Evolutionary conservation across 306 rosid genomes (phyloP), one percentile per base, ranked within the genome.

Genomic region (Quercus parvula): DNA sequence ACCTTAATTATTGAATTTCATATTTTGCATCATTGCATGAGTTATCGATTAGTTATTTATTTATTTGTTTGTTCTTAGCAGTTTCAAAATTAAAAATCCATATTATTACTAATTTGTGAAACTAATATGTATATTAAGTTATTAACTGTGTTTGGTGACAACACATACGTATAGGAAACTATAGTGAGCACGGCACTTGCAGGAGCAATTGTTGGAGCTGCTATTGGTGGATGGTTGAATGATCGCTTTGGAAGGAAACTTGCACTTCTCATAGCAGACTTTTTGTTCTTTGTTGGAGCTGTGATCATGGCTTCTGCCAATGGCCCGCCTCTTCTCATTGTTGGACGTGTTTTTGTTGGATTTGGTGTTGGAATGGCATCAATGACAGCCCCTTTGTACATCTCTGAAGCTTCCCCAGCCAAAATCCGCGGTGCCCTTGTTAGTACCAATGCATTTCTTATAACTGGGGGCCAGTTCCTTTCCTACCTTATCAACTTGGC

Each of bases 321-420:
- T 0, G 66, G 3, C 17, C 85, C 90, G 0, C 5, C 78, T 4
- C 12, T 86, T 55, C 90, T 90, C 41, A 62, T 90, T 3, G 33
- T 85, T 0, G 92, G 94, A 4, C 81, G 94, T 27, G 71, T 85
- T 68, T 88, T 88, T 54, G 92, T 90, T 33, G 94, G 94, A 58
- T 66, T 88, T 0, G 94, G 94, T 1, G 94, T 88, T 64, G 94
- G 94, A 59, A 88, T 91, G 95, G 92, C 92, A 22, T 91, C 91
- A 5, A 87, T 91, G 92, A 91, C 95, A n/a, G 58, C 95, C 11
- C 92, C 95, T 5, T 35, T 91, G 0, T 91, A 88, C 76, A 91
- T 91, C 14, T 88, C 95, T 0, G 95, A 91, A 63, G 90, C 91
- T 79, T 91, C 95, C 4, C 95, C 92, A 0, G 73, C 92, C 3